Base-by-base conservation (phyloP, 495 filamentous ascomycete genomes). In the Parathielavia appendiculata region DNA sequence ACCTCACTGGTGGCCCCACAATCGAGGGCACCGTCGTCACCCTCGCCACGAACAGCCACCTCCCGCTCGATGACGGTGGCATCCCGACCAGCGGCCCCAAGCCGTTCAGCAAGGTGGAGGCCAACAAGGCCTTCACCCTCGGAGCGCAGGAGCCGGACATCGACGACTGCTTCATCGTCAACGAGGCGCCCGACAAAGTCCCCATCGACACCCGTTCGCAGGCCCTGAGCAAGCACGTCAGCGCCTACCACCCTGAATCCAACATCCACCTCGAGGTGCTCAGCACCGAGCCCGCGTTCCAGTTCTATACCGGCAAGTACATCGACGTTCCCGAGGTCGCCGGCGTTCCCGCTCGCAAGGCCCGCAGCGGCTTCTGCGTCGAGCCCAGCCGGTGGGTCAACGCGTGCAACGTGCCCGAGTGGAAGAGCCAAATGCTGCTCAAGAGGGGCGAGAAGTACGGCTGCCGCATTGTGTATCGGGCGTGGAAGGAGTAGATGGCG, bases 271-370 rank as follows among this genome's bases (percentile, higher is more conserved):
- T 97, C 20, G 88, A 96, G 63, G 85, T 95, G 10, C 73, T 83
- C 63, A 91, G 87, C 74, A 97, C 91, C 0, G 92, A 97, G 73
- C 93, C 93, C 1, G 90, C 92, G 0, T 97, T 96, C 81, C 92
- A 96, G 71, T 95, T 95, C 75, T 97, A 97, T 74, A 95, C 90
- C 0, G 93, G 91, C 46, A 86, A 89, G 64, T 84, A 83, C 63
- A 89, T 93, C 61, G 76, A 91, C 61, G 84, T 93, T n/a, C 86
- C 85, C 1, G 83, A 77, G 40, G 82, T 87, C 13, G 83, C 80
- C 14, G 86, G 83, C 0, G 67, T 82, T 14, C 82, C 86, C 0
- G 80, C 84, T 0, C 81, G 88, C 17, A 80, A 75, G 0, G 64
- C 83, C 11, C 79, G 89, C 39, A 80, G 84, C 17, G 92, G 89